These are phyloP conservation scores for Sarcomyxa edulis DNA, from an alignment of 768 basidiomycete genomes.

Conservation along the genomic window DNA sequence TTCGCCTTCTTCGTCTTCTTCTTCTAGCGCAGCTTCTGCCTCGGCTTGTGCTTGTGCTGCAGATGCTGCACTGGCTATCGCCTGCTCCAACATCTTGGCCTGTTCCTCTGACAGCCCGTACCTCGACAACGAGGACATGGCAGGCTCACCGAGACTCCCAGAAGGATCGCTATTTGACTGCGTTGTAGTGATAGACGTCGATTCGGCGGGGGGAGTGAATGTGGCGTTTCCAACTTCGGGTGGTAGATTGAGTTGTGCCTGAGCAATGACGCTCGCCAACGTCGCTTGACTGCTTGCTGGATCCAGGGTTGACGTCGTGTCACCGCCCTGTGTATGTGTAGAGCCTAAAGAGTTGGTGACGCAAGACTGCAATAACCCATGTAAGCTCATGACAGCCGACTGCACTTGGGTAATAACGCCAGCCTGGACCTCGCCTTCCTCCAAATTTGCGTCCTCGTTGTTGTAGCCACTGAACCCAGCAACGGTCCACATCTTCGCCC, in stretches of 20 bases:
- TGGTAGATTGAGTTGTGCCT: slow-evolving; percentile 48
- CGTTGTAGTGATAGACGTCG: slow-evolving; percentile 9
- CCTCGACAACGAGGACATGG: slow-evolving; percentile 49
- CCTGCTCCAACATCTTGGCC: slow-evolving; percentile 60
- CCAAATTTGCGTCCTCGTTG: slow-evolving; percentile 28
- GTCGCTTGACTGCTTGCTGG: slow-evolving; percentile 59
- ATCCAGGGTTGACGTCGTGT: slow-evolving; percentile 28
- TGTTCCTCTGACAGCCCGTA: slow-evolving; percentile 75
- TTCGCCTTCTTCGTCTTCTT: slow-evolving; percentile 53
- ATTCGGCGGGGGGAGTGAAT: slow-evolving; percentile 11
- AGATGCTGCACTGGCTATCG: slow-evolving; percentile 68
- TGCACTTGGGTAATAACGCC: slow-evolving; percentile 45
- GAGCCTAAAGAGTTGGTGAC: slow-evolving; percentile 53
- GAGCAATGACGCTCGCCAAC: slow-evolving; percentile 66
- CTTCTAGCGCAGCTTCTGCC: slow-evolving; percentile 71
- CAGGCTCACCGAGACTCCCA: too few species aligned
- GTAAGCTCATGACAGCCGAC: slow-evolving; percentile 46
- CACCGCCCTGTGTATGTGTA: slow-evolving; percentile 21
- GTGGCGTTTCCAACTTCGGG: slow-evolving; percentile 10
- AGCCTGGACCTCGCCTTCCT: slow-evolving; percentile 59
- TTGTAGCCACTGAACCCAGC: slow-evolving; percentile 19
- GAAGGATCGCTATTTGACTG: too few species aligned
- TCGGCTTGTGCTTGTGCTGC: slow-evolving; percentile 77
- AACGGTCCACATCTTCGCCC: slow-evolving; percentile 61
- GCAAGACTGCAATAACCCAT: slow-evolving; percentile 49